These are phyloP conservation scores for Deinandra increscens DNA, from an alignment of 129 eudicot genomes.

Conservation along the genomic window DNA sequence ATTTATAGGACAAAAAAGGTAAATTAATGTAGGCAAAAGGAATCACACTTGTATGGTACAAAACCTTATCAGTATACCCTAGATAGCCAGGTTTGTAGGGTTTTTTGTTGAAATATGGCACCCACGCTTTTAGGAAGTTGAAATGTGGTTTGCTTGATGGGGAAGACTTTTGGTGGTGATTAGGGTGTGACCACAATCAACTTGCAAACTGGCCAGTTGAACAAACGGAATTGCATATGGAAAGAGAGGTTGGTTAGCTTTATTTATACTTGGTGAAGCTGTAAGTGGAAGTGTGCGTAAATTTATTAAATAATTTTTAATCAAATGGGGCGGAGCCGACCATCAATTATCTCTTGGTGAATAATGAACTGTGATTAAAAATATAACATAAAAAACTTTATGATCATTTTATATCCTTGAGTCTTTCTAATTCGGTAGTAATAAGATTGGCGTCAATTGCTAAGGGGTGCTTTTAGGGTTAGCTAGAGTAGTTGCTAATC, in stretches of 20 bases:
- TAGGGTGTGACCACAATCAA: slow-evolving; percentile 57
- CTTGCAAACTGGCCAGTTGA: slow-evolving; percentile 23
- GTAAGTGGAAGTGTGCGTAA: slow-evolving; percentile 34
- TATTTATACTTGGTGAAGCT: slow-evolving; percentile 30
- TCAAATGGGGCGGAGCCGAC: slow-evolving; percentile 21
- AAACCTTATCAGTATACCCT: slow-evolving; percentile 22
- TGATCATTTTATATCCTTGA: too few species aligned
- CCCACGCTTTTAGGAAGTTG: slow-evolving; percentile 52
- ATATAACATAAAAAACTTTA: too few species aligned
- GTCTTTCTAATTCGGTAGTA: too few species aligned
- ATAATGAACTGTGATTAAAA: background rate
- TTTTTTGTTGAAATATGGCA: slow-evolving; percentile 30
- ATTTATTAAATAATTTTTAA: slow-evolving; percentile 13
- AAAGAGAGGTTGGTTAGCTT: slow-evolving; percentile 16
- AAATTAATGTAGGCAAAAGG: slow-evolving; percentile 33
- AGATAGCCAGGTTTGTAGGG: slow-evolving; percentile 23
- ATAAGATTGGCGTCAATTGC: too few species aligned
- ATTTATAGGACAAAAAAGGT: slow-evolving; percentile 29
- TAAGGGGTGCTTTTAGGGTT: too few species aligned
- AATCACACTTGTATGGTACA: slow-evolving; percentile 30
- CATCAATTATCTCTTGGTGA: slow-evolving; percentile 18
- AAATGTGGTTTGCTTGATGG: slow-evolving; percentile 31
- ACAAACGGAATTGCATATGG: background rate
- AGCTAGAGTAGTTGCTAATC: too few species aligned
- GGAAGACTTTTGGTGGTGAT: slow-evolving; percentile 26